Evolutionary conservation across 306 rosid genomes (phyloP).

Genomic region (Citrullus colocynthis): DNA sequence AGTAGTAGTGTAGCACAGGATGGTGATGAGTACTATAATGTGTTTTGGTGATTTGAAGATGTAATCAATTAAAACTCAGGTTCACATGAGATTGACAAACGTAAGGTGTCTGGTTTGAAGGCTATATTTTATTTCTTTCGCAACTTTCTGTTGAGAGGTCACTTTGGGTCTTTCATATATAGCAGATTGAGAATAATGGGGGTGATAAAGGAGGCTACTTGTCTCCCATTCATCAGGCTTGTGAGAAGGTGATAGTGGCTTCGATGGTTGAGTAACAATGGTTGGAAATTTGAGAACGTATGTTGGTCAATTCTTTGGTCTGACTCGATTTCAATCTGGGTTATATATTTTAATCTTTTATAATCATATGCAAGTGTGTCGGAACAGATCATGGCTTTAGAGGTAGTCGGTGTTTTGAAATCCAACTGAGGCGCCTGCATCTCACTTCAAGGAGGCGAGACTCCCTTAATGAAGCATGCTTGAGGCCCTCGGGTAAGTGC

Average conservation of each 20-base stretch:
- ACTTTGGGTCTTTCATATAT: constrained; percentile 1
- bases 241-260: constrained; percentile 62
- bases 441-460: neutral
- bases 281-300: constrained; percentile 24
- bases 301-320: neutral
- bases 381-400: neutral
- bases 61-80: neutral
- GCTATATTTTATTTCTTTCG: neutral
- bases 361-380: neutral
- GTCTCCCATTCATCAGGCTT: constrained; percentile 63
- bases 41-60: constrained; percentile 63
- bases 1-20: constrained; percentile 59
- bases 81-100: constrained; percentile 80
- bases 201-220: constrained; percentile 68
- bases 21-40: constrained; percentile 63
- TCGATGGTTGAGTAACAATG: constrained; percentile 49
- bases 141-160: constrained; percentile 2
- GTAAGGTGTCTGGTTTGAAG: constrained; percentile 48
- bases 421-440: neutral
- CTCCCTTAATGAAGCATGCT: neutral
- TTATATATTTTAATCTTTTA: neutral
- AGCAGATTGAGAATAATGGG: constrained; percentile 76
- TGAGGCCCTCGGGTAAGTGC: neutral
- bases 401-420: neutral
- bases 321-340: neutral